Base-by-base conservation (phyloP, 129 eudicot species). In the Gnaphalium uliginosum region DNA sequence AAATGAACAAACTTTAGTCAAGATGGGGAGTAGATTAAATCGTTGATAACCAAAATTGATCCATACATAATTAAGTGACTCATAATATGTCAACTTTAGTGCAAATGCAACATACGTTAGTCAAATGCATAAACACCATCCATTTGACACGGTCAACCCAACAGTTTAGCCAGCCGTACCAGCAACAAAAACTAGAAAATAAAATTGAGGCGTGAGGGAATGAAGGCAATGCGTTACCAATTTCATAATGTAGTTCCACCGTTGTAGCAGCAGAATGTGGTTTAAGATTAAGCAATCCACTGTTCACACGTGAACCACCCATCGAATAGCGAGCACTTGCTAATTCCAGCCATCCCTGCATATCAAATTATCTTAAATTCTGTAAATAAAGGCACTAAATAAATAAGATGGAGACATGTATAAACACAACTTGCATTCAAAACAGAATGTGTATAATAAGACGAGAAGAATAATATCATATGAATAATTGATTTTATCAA, bases 251-350 rank as follows among this genome's bases (percentile, higher is more conserved):
- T 27, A 93, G 48, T 79, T 85, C 86, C 74, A 90, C 78, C 35
- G 82, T 62, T 18, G 96, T 93, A 62, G 96, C 84, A 82, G 98
- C 97, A 77, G 77, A 29, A 74, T 87, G 98, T 29, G 73, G 72
- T 86, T 93, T 90, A 79, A 85, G 98, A 76, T 81, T 87, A 72
- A 93, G 85, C 80, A 90, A 84, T 32, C 87, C 81, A 58, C 79
- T 82, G 76, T 81, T 90, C 43, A 93, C 79, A 33, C 98, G 96
- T 41, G 92, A 88, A 84, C 82, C 79, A 64, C 98, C 98, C 98
- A 93, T 88, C 21, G 98, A 90, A 76, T 93, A 85, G 4, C 96
- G 86, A 72, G 96, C 98, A 85, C 98, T 83, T 0, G 96, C 92
- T 64, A 93, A 76, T 35, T 93, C 96, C 81, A 93, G 66, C 96